Evolutionary conservation across 2,329 filamentous ascomycete species (phyloP).

Genomic region (Pyrenochaeta sp.): DNA sequence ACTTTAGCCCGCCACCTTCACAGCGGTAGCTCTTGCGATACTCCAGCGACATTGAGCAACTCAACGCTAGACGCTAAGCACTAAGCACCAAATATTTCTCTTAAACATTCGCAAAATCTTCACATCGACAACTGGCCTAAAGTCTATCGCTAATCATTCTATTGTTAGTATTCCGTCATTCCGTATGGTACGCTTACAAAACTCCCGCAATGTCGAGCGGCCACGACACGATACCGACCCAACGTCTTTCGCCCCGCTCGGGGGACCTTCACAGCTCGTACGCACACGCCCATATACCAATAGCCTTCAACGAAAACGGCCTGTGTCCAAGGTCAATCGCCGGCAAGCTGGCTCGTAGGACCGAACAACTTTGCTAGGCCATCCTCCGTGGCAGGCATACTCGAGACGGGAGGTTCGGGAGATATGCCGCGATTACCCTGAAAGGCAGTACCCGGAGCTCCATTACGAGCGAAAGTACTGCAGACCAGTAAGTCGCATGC

Average conservation of each 20-base stretch:
- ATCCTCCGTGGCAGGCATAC: slow-evolving; percentile 6
- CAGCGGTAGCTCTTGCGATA: neutral
- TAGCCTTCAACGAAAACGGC: neutral
- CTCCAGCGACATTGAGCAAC: neutral
- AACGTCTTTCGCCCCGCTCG: neutral
- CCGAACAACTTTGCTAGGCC: neutral
- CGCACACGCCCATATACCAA: neutral
- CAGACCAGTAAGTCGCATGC: slow-evolving; percentile 1
- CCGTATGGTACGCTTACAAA: neutral
- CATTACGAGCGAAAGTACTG: slow-evolving; percentile 6
- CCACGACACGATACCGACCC: neutral
- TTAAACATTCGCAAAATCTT: neutral
- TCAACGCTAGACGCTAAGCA: neutral
- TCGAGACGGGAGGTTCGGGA: neutral
- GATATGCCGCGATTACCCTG: slow-evolving; percentile 1
- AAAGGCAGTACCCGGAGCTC: slow-evolving; percentile 1
- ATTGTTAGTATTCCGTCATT: neutral
- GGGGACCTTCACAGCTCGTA: neutral
- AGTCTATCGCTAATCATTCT: neutral
- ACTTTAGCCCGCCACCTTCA: too few species aligned
- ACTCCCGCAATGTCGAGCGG: too few species aligned
- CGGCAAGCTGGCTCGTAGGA: neutral
- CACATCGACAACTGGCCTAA: neutral
- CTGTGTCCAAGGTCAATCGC: neutral
- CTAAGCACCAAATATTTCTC: neutral